Base-by-base conservation (phyloP, 2,329 filamentous ascomycete genomes). In the Drechmeria coniospora region DNA sequence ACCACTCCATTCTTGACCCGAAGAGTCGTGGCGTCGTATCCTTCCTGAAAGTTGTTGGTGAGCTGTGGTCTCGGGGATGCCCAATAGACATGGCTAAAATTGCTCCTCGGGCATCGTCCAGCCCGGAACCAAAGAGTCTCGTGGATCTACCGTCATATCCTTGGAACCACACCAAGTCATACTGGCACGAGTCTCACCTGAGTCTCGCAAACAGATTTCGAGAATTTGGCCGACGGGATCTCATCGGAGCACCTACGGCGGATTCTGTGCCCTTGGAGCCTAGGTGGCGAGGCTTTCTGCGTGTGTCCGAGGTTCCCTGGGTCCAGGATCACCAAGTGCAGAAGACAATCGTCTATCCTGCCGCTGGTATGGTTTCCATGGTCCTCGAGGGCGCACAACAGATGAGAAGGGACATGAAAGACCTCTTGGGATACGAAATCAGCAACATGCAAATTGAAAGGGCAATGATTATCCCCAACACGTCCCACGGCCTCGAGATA, bases 141-240 rank as follows among this genome's bases (percentile, higher is more conserved):
- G 38, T 49, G 1, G 55, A 61, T 32, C 41, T 71, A 18, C 66
- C 67, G 2, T 50, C 54, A 1, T 70, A 70, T 33, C 54, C 61
- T 3, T 71, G 66, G 65, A 65, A 69, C 17, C 65, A 69, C 32
- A 44, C 49, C 15, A 62, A 55, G 15, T 47, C 42, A 1, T 66
- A 68, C 40, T 70, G 66, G 65, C 56, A 64, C 33, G 65, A 71
- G 32, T 61, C 60, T 2, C 56, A 61, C 22, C 39, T 63, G 3
- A 59, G 58, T 13, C 40, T 44, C 10, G 49, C 56, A 8, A 54
- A 55, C 25, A 54, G 63, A 3, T 56, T 61, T 31, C 51, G 61
- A 10, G 45, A 53, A 15, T 56, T 55, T 28, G 53, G 56, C 2
- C 52, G 64, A 8, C 57, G 61, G 23, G 65, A 71, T 32, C 49